phyloP scores from a whole-genome alignment of 164 flowering plant genomes.

The Macadamia tetraphylla region DNA sequence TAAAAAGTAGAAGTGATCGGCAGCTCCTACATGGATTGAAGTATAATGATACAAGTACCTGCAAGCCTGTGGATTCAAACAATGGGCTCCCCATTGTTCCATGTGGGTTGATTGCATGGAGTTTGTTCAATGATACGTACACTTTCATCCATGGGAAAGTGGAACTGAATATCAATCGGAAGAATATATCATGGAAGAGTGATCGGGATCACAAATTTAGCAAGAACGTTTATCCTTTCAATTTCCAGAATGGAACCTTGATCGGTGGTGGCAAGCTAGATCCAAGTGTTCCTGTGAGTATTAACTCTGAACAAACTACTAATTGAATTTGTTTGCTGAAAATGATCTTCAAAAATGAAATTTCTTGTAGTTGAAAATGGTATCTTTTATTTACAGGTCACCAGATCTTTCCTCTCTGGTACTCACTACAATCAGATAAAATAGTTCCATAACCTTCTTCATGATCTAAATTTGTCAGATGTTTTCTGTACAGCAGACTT shows the following conservation, averaged over 20 bases:
- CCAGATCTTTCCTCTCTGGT: neutral
- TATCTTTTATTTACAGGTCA: neutral
- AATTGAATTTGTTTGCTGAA: neutral
- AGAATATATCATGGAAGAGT: slow-evolving; percentile 81
- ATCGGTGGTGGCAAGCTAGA: slow-evolving; percentile 79
- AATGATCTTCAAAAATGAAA: neutral
- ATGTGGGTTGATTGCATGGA: slow-evolving; percentile 71
- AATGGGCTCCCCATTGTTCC: slow-evolving; percentile 76
- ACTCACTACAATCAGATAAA: neutral
- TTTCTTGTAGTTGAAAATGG: neutral
- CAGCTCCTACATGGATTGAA: slow-evolving; percentile 61
- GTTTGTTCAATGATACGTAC: slow-evolving; percentile 37
- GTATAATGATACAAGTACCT: slow-evolving; percentile 53
- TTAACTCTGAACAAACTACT: neutral
- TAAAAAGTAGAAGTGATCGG: slow-evolving; percentile 52
- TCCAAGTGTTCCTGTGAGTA: slow-evolving; percentile 66
- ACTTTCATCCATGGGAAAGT: slow-evolving; percentile 33
- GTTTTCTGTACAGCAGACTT: neutral
- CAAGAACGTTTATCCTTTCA: slow-evolving; percentile 71
- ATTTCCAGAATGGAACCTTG: slow-evolving; percentile 76
- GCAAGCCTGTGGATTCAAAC: slow-evolving; percentile 56
- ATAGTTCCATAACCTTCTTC: neutral
- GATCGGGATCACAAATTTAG: slow-evolving; percentile 84
- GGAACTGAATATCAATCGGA: slow-evolving; percentile 50
- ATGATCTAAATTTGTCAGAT: neutral